phyloP scores from a whole-genome alignment of 148 eudicot species.

The Beta vulgaris region DNA sequence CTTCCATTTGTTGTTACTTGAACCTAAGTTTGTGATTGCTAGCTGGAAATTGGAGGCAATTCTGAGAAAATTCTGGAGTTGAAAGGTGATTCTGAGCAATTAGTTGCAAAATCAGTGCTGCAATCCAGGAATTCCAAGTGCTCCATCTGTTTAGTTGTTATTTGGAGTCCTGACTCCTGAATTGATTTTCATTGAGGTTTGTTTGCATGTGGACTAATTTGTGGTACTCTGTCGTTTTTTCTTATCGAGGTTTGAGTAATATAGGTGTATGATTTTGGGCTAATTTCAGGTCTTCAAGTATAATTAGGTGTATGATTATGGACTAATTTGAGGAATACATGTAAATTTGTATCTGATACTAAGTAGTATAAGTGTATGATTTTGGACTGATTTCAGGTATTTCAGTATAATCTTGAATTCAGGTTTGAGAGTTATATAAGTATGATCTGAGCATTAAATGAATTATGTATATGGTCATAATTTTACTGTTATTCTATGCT shows the following conservation, averaged over 20 bases:
- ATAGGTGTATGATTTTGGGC: too few species aligned
- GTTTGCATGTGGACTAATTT: background rate
- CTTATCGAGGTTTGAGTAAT: too few species aligned
- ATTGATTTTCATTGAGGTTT: background rate
- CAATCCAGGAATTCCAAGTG: background rate
- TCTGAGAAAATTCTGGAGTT: background rate
- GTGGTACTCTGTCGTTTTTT: background rate
- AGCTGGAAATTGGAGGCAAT: background rate
- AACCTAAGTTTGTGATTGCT: background rate
- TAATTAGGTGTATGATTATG: too few species aligned
- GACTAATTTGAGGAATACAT: too few species aligned
- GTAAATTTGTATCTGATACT: too few species aligned
- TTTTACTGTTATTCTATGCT: too few species aligned
- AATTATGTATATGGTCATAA: background rate
- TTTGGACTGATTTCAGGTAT: background rate
- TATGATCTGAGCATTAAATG: too few species aligned
- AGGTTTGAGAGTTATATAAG: background rate
- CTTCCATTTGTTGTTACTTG: background rate
- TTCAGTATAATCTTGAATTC: background rate
- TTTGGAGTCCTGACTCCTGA: too few species aligned
- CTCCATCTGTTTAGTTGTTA: conserved; percentile 1
- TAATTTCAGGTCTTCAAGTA: too few species aligned
- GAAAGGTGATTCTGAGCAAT: background rate
- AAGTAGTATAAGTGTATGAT: too few species aligned
- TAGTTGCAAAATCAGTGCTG: background rate